These are phyloP conservation scores for Lachnellula suecica DNA, from an alignment of 2,329 filamentous ascomycete species.

Conservation along the genomic window DNA sequence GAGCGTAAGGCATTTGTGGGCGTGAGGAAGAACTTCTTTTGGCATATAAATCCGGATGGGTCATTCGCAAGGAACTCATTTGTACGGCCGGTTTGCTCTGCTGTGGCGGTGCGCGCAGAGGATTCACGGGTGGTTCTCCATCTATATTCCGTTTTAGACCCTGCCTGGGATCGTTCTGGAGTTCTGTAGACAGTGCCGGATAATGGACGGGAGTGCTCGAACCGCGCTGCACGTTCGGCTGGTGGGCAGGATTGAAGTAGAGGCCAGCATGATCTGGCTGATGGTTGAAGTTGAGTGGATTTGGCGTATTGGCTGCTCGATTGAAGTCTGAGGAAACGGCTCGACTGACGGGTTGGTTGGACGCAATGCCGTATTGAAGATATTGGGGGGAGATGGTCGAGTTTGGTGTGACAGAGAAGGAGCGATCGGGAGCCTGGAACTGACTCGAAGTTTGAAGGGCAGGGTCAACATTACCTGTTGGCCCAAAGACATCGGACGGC, in stretches of 20 bases:
- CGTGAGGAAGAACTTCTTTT: constrained; percentile 19
- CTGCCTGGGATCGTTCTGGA: neutral
- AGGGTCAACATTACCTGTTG: constrained; percentile 24
- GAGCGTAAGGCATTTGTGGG: constrained; percentile 26
- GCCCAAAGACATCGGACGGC: constrained; percentile 25
- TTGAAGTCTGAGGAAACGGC: constrained; percentile 22
- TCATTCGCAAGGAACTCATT: constrained; percentile 24
- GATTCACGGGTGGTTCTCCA: constrained; percentile 1
- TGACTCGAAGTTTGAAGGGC: constrained; percentile 23
- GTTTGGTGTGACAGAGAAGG: constrained; percentile 27
- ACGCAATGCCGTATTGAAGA: constrained; percentile 27
- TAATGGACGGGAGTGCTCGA: constrained; percentile 15
- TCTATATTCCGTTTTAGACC: neutral
- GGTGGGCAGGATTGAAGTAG: constrained; percentile 7
- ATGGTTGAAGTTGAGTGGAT: constrained; percentile 18
- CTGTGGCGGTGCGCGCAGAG: constrained; percentile 7
- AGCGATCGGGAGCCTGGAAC: constrained; percentile 22
- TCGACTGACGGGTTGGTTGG: constrained; percentile 21
- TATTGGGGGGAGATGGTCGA: constrained; percentile 30
- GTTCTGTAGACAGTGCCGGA: constrained; percentile 13
- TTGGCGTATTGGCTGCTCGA: constrained; percentile 10
- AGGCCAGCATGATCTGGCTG: constrained; percentile 16
- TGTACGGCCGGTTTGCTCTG: constrained; percentile 8
- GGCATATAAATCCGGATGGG: constrained; percentile 25
- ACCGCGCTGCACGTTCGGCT: constrained; percentile 12